These are phyloP conservation scores for Apiotrichum mycotoxinovorans DNA, from an alignment of 1,284 basidiomycete species.

Conservation along the genomic window DNA sequence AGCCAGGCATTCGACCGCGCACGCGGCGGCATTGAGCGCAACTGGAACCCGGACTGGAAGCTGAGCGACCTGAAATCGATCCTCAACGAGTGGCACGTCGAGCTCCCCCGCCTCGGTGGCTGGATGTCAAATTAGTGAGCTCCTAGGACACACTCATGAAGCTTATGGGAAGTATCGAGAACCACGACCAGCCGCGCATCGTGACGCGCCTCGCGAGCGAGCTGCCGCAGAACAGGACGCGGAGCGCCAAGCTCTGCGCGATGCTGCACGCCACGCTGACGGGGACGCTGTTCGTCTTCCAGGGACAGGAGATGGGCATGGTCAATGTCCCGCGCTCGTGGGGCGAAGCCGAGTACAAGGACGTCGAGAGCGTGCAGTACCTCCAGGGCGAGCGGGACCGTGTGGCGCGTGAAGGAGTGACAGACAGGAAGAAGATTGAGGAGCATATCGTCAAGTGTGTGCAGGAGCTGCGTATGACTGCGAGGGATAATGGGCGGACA, in stretches of 20 bases:
- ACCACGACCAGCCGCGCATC: constrained; percentile 53
- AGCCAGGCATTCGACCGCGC: constrained; percentile 33
- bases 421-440: not conserved
- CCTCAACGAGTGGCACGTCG: constrained; percentile 61
- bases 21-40: constrained; percentile 21
- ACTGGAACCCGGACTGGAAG: constrained; percentile 50
- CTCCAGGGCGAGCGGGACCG: constrained; percentile 2
- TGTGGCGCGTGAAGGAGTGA: constrained; percentile 1
- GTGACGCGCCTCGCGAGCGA: constrained; percentile 67
- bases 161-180: constrained; percentile 4
- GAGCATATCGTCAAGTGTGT: not conserved
- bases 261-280: constrained; percentile 60
- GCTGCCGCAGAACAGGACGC: constrained; percentile 55
- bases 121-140: constrained; percentile 56
- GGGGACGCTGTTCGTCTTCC: constrained; percentile 69
- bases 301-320: constrained; percentile 69
- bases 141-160: not conserved
- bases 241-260: constrained; percentile 63
- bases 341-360: constrained; percentile 69
- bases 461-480: constrained; percentile 48
- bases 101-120: constrained; percentile 58
- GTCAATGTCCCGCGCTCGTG: constrained; percentile 64
- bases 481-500: constrained; percentile 63
- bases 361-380: constrained; percentile 41
- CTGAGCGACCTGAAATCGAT: constrained; percentile 59